Conservation (phyloP, 345 rosid genomes). For the Citrus cavaleriei region DNA sequence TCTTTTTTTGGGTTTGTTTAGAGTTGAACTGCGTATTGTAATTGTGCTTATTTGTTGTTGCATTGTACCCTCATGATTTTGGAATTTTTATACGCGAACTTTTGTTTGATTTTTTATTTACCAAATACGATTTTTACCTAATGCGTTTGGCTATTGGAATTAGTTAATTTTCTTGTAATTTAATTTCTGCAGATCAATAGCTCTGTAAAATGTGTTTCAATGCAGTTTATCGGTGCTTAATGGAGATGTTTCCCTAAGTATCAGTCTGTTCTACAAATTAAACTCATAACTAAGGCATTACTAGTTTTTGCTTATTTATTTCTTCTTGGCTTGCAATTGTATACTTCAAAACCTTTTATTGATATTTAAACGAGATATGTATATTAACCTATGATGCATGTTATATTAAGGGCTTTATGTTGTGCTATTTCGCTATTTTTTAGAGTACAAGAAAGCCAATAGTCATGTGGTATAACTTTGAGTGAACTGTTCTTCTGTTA, state of each 20-base stretch:
- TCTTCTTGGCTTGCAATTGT: neutral
- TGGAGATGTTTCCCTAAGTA: conserved; percentile 79
- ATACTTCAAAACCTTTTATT: neutral
- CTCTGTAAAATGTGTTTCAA: conserved; percentile 48
- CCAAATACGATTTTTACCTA: neutral
- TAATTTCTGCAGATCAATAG: conserved; percentile 17
- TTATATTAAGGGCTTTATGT: too few relatives aligned
- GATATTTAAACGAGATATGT: neutral
- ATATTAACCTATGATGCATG: too few relatives aligned
- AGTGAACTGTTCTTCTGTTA: too few relatives aligned
- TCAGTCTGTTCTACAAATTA: neutral
- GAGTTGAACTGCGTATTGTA: neutral
- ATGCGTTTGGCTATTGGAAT: neutral
- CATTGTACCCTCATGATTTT: neutral
- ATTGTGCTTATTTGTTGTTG: neutral
- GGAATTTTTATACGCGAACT: neutral
- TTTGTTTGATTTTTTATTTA: neutral
- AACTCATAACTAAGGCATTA: neutral
- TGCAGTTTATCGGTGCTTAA: conserved; percentile 49
- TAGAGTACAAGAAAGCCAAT: too few relatives aligned
- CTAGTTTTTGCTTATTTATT: neutral
- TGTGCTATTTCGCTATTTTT: too few relatives aligned
- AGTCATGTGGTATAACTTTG: too few relatives aligned
- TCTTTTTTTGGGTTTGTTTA: neutral
- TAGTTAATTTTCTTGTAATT: neutral